These are phyloP conservation scores for Solanum ossicruentum DNA, from an alignment of 257 asterid species.

Conservation along the genomic window DNA sequence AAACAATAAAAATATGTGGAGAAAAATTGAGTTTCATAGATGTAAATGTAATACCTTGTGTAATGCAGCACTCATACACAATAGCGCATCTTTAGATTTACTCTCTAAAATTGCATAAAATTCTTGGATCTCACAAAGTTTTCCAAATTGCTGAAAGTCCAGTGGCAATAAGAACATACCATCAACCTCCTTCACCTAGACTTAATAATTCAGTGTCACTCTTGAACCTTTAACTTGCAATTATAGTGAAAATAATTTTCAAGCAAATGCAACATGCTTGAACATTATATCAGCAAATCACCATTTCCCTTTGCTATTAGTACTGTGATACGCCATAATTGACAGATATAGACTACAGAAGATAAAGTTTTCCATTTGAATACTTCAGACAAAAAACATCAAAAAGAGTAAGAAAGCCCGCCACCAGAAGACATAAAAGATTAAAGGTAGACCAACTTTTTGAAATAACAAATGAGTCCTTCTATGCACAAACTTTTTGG, in stretches of 20 bases:
- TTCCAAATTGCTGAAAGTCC: slow-evolving; percentile 69
- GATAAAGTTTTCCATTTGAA: not conserved
- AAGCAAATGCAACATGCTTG: not conserved
- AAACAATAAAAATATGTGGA: not conserved
- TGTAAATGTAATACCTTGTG: slow-evolving; percentile 47
- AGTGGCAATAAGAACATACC: slow-evolving; percentile 47
- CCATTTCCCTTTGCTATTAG: not conserved
- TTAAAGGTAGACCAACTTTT: not conserved
- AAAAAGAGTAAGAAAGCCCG: not conserved
- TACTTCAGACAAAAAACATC: not conserved
- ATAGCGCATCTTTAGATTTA: slow-evolving; percentile 66
- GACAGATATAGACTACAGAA: not conserved
- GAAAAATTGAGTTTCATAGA: not conserved
- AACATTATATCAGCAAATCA: not conserved
- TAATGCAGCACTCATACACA: slow-evolving; percentile 76
- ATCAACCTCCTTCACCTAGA: slow-evolving; percentile 61
- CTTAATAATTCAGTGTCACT: slow-evolving; percentile 2
- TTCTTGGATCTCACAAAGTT: slow-evolving; percentile 39
- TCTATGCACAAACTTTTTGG: not conserved
- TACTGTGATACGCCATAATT: not conserved
- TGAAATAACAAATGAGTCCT: not conserved
- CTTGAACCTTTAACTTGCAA: not conserved
- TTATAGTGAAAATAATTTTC: not conserved
- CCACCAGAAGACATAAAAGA: not conserved
- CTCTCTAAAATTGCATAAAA: slow-evolving; percentile 44